Evolutionary conservation across 2,329 filamentous ascomycete genomes (phyloP), one percentile per base, ranked within the genome.

Genomic region (Ceratocystis cacaofunesta): DNA sequence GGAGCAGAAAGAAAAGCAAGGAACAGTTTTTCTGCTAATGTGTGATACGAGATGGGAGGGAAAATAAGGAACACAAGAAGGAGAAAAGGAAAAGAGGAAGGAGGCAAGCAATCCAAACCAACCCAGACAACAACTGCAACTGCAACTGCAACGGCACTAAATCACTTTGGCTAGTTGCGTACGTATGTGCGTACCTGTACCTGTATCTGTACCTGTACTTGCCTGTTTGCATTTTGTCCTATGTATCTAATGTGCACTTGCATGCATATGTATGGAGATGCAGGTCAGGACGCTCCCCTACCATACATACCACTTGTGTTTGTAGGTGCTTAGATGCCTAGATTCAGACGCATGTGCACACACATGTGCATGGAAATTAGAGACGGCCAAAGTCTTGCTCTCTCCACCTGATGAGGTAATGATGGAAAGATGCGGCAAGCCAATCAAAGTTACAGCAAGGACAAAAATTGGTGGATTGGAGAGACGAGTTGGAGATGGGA

Each of bases 11-110:
- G 19, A 43, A 32, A 52, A 55, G 4, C 25, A 48, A 48, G 17
- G 46, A 61, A 25, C 15, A 22, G 7, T 22, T 43, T 5, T 5
- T 43, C 12, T 43, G n/a, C 15, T 25, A 61, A 43, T 8, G 12
- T 41, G 58, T 44, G 58, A 61, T 61, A 44, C 58, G 58, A 61
- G 58, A 61, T 43, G 58, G 58, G 32, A 44, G 10, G 58, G 25
- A 43, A 61, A 60, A 44, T 15, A 44, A 44, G 58, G 58, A 44
- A 43, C 8, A 32, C n/a, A 61, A 44, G 58, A 61, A 44, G 58
- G 28, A 43, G 41, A 28, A 41, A 41, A 15, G 10, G 22, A n/a
- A 32, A 57, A 57, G 7, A 57, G 52, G 52, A 57, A 57, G 52
- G 52, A 57, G 52, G 52, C 52, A 57, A 57, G 30, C 52, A 57